Evolutionary conservation across 176 grass and related monocot genomes (phyloP).

Genomic region (Oryza glumipatula): DNA sequence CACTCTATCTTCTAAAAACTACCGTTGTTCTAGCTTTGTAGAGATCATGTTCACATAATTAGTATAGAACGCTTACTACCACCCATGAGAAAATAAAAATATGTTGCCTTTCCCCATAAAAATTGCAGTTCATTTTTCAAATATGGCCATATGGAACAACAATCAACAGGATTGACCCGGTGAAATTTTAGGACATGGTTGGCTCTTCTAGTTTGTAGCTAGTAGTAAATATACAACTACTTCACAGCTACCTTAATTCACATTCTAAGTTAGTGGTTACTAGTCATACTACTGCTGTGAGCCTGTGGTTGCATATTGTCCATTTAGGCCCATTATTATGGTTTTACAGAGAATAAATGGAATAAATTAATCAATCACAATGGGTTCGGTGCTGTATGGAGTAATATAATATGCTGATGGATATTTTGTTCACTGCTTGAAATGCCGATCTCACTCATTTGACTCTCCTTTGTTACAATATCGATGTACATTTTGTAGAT

Average conservation of each 20-base stretch:
- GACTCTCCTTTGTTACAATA: conserved; percentile 23
- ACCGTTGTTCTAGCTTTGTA: conserved; percentile 9
- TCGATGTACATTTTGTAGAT: conserved; percentile 54
- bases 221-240: neutral
- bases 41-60: conserved; percentile 8
- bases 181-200: neutral
- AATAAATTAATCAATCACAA: neutral
- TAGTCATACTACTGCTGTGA: neutral
- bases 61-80: conserved; percentile 16
- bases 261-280: conserved; percentile 20
- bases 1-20: conserved; percentile 14
- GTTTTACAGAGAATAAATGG: neutral
- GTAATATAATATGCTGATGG: neutral
- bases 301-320: neutral
- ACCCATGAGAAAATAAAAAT: neutral
- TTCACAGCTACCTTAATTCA: neutral
- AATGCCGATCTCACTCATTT: conserved; percentile 17
- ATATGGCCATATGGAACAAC: conserved; percentile 8
- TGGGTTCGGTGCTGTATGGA: neutral
- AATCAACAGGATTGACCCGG: neutral
- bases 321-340: neutral
- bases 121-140: neutral
- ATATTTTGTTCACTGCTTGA: conserved; percentile 29
- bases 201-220: neutral
- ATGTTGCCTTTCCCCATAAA: neutral